Evolutionary conservation across 2,329 filamentous ascomycete species (phyloP).

Genomic region (Hymenoscyphus fructigenus): DNA sequence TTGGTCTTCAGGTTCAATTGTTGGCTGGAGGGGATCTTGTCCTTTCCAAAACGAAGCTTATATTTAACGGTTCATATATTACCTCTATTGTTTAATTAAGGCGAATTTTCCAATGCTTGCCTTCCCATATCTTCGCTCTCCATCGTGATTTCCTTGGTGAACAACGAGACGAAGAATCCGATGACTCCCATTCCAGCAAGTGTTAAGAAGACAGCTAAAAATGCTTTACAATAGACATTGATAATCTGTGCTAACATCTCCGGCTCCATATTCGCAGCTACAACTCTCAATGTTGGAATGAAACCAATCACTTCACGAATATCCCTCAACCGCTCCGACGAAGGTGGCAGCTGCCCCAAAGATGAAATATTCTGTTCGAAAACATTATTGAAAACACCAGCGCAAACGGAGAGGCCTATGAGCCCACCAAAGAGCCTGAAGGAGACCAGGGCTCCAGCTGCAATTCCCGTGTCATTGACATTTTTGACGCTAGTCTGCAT

Average conservation of each 20-base stretch:
- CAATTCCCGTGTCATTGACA: slow-evolving; percentile 39
- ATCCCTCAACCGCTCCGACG: slow-evolving; percentile 1
- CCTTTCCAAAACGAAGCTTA: too few species aligned
- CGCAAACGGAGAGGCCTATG: slow-evolving; percentile 38
- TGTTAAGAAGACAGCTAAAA: slow-evolving; percentile 7
- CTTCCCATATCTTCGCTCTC: slow-evolving; percentile 9
- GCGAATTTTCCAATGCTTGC: slow-evolving; percentile 1
- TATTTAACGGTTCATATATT: neutral
- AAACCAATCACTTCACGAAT: slow-evolving; percentile 12
- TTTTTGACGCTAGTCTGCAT: slow-evolving; percentile 37
- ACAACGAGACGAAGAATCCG: slow-evolving; percentile 10
- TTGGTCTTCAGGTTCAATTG: too few species aligned
- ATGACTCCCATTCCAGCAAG: neutral
- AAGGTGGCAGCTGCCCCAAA: slow-evolving; percentile 3
- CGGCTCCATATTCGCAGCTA: slow-evolving; percentile 1
- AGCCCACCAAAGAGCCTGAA: slow-evolving; percentile 41
- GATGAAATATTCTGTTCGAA: slow-evolving; percentile 22
- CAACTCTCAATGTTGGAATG: slow-evolving; percentile 13
- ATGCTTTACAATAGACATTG: slow-evolving; percentile 6
- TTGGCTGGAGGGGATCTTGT: too few species aligned
- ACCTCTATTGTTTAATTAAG: too few species aligned
- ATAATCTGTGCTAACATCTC: slow-evolving; percentile 1
- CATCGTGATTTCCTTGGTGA: slow-evolving; percentile 12
- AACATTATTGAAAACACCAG: slow-evolving; percentile 38
- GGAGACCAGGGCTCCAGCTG: slow-evolving; percentile 37